A percentile compares a stretch with the other conserved stretches of the same genome.
Conservation (phyloP, 2,329 filamentous ascomycete species). For the Westerdykella ornata region DNA sequence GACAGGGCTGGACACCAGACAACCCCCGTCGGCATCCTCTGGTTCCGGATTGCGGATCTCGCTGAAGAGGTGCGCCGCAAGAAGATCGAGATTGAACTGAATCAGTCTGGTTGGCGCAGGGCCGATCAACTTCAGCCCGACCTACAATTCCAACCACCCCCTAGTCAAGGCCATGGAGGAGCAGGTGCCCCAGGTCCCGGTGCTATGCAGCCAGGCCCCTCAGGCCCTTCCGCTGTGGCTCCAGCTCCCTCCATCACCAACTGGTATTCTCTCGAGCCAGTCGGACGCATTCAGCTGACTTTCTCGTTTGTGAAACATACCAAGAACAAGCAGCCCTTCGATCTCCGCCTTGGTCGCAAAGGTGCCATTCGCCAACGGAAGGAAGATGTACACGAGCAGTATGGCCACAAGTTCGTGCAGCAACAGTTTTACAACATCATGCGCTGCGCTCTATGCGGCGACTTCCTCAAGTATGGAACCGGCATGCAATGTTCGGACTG, state of each 20-base stretch:
- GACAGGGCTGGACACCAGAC: slow-evolving; percentile 86
- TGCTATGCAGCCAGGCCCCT: slow-evolving; percentile 33
- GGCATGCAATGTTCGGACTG: slow-evolving; percentile 99
- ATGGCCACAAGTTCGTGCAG: slow-evolving; percentile 97
- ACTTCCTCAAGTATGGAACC: slow-evolving; percentile 96
- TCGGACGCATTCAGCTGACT: slow-evolving; percentile 83
- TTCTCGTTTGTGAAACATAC: slow-evolving; percentile 89
- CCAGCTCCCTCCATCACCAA: slow-evolving; percentile 65
- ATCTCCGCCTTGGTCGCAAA: slow-evolving; percentile 86
- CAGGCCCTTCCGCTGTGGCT: slow-evolving; percentile 45
- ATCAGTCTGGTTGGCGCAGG: slow-evolving; percentile 91
- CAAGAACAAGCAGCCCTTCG: slow-evolving; percentile 73
- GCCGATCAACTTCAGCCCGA: slow-evolving; percentile 67
- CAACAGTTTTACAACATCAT: slow-evolving; percentile 99
- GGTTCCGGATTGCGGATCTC: slow-evolving; percentile 95
- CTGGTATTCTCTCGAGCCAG: slow-evolving; percentile 95
- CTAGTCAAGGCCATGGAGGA: slow-evolving; percentile 37
- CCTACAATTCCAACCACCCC: slow-evolving; percentile 49
- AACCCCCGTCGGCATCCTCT: slow-evolving; percentile 88
- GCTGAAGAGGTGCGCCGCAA: slow-evolving; percentile 96
- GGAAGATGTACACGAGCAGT: slow-evolving; percentile 97
- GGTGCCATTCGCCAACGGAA: slow-evolving; percentile 96
- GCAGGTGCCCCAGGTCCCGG: slow-evolving; percentile 35
- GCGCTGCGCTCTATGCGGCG: slow-evolving; percentile 94
- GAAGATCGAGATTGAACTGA: slow-evolving; percentile 93